These are phyloP conservation scores for Ambrosia artemisiifolia DNA, from an alignment of 129 eudicot genomes.

Conservation along the genomic window DNA sequence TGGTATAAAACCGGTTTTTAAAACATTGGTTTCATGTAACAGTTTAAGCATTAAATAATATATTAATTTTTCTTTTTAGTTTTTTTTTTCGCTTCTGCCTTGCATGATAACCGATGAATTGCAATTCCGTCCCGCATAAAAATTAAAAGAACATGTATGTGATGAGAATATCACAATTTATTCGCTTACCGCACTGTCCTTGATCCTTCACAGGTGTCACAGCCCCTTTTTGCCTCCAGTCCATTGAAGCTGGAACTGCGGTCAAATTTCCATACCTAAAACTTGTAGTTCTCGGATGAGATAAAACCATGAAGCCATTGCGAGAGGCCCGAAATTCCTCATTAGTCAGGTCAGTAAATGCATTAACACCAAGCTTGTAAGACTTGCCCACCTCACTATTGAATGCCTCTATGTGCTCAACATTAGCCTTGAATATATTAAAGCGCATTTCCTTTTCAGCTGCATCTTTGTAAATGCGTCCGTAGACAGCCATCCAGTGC, in stretches of 20 bases:
- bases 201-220: slow-evolving; percentile 28
- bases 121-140: not conserved
- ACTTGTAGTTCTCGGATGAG: not conserved
- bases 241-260: slow-evolving; percentile 4
- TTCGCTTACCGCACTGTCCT: slow-evolving; percentile 23
- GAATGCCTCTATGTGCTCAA: slow-evolving; percentile 21
- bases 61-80: too few relatives aligned
- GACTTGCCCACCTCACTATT: slow-evolving; percentile 6
- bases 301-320: slow-evolving; percentile 9
- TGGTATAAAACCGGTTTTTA: too few relatives aligned
- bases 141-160: not conserved
- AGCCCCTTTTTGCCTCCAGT: slow-evolving; percentile 26
- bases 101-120: too few relatives aligned
- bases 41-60: too few relatives aligned
- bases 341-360: slow-evolving; percentile 23
- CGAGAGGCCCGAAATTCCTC: slow-evolving; percentile 25
- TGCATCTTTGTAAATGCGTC: slow-evolving; percentile 22
- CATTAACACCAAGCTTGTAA: slow-evolving; percentile 19
- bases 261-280: slow-evolving; percentile 18
- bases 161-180: not conserved
- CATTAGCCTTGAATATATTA: slow-evolving; percentile 18
- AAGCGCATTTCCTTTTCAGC: slow-evolving; percentile 20
- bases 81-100: too few relatives aligned
- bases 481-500: slow-evolving; percentile 23
- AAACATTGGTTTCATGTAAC: too few relatives aligned